phyloP scores from a whole-genome alignment of 176 grass and related monocot species.

The Eleusine coracana region DNA sequence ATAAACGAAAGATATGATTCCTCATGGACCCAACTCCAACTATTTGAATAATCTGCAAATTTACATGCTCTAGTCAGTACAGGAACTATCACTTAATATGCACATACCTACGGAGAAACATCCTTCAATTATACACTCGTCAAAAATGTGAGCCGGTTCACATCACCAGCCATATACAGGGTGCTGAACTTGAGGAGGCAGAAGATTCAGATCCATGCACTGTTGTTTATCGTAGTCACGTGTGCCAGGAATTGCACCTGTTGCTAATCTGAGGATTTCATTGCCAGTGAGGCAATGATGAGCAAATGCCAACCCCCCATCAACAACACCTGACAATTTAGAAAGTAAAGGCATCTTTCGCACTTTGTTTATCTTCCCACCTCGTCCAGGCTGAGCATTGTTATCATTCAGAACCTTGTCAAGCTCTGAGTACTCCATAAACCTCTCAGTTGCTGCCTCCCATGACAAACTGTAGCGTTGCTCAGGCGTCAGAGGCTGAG shows the following conservation, averaged over 20 bases:
- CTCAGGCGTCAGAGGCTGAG: conserved; percentile 72
- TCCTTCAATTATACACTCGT: conserved; percentile 40
- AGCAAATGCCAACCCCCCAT: conserved; percentile 76
- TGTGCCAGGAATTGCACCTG: conserved; percentile 80
- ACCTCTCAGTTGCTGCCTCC: conserved; percentile 89
- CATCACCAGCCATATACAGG: conserved; percentile 64
- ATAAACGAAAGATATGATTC: conserved; percentile 11
- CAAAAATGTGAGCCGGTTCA: conserved; percentile 6
- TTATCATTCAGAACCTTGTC: conserved; percentile 68
- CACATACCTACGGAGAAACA: conserved; percentile 39
- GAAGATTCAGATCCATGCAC: conserved; percentile 75
- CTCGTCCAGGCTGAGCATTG: conserved; percentile 17
- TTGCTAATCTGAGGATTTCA: conserved; percentile 73
- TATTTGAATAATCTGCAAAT: conserved; percentile 6
- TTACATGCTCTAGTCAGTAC: background rate
- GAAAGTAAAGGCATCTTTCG: conserved; percentile 55
- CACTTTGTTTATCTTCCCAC: conserved; percentile 34
- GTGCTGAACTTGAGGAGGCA: conserved; percentile 66
- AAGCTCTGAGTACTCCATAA: conserved; percentile 83
- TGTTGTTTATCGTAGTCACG: conserved; percentile 79
- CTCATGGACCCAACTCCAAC: background rate
- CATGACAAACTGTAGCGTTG: conserved; percentile 82
- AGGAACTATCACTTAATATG: conserved; percentile 30
- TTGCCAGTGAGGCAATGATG: conserved; percentile 82
- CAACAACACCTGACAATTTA: conserved; percentile 59